Percentiles rank a stretch among this genome's conserved stretches.
Conservation (phyloP, 306 rosid genomes). For the Castanea mollissima region DNA sequence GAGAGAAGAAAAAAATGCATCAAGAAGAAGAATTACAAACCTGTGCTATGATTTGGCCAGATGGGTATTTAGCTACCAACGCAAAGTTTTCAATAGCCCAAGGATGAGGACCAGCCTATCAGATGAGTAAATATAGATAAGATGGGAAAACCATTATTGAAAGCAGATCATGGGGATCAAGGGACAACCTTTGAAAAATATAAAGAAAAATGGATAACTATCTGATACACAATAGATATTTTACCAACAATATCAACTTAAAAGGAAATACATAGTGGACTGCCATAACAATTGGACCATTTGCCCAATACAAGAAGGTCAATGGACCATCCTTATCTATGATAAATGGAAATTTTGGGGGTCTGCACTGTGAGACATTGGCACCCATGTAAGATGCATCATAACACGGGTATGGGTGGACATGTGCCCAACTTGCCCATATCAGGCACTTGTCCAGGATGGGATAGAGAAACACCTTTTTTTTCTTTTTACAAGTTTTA, state of each 20-base stretch:
- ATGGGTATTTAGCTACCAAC: slow-evolving; percentile 75
- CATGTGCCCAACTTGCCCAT: neutral
- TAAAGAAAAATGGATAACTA: slow-evolving; percentile 13
- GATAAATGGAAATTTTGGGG: neutral
- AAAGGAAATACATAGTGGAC: neutral
- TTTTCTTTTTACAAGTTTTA: no score
- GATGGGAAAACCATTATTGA: neutral
- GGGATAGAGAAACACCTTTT: neutral
- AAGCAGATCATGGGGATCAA: slow-evolving; percentile 17
- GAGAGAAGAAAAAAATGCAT: neutral
- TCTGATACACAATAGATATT: slow-evolving; percentile 3
- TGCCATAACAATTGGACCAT: neutral
- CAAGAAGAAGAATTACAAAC: slow-evolving; percentile 38
- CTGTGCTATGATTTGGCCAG: slow-evolving; percentile 77
- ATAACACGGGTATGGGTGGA: neutral
- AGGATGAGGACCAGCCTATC: slow-evolving; percentile 89
- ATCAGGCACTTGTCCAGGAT: neutral
- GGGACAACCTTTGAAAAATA: slow-evolving; percentile 7
- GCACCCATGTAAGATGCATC: neutral
- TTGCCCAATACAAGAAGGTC: slow-evolving; percentile 1
- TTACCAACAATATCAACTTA: neutral
- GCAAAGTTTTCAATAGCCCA: slow-evolving; percentile 93
- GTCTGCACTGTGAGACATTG: neutral
- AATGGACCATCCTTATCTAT: neutral
- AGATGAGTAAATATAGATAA: slow-evolving; percentile 30